Conservation (phyloP, 371 early-diverging fungal species). For the Phascolomyces articulosus region DNA sequence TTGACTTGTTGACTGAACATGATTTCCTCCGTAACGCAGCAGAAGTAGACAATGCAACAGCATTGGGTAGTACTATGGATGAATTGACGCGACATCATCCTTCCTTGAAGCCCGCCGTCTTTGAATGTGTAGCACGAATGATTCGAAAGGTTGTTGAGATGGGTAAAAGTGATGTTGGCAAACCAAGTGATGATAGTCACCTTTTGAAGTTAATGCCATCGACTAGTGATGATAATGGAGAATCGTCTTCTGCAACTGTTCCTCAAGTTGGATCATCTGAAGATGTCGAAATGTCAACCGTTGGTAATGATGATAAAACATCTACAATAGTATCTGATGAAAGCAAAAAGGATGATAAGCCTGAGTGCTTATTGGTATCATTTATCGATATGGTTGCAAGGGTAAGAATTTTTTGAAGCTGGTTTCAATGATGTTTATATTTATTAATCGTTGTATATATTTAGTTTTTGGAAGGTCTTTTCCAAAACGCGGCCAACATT, state of each 20-base stretch:
- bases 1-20: constrained; percentile 75
- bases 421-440: neutral
- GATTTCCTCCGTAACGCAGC: constrained; percentile 78
- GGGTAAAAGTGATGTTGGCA: constrained; percentile 44
- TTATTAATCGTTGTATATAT: neutral
- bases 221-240: constrained; percentile 15
- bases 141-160: constrained; percentile 58
- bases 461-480: constrained; percentile 85
- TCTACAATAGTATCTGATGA: constrained; percentile 25
- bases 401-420: constrained; percentile 15
- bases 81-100: constrained; percentile 97
- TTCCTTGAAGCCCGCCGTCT: constrained; percentile 66
- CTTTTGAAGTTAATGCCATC: constrained; percentile 29
- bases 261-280: constrained; percentile 6
- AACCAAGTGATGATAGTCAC: constrained; percentile 49
- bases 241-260: neutral
- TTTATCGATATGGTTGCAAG: constrained; percentile 50
- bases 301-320: neutral
- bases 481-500: constrained; percentile 77
- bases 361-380: constrained; percentile 43
- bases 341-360: constrained; percentile 52
- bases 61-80: constrained; percentile 87
- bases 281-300: constrained; percentile 32
- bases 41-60: constrained; percentile 82
- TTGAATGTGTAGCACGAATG: constrained; percentile 71